Evolutionary conservation across 176 grass and related monocot species (phyloP).

Genomic region (Ampelocalamus luodianensis): DNA sequence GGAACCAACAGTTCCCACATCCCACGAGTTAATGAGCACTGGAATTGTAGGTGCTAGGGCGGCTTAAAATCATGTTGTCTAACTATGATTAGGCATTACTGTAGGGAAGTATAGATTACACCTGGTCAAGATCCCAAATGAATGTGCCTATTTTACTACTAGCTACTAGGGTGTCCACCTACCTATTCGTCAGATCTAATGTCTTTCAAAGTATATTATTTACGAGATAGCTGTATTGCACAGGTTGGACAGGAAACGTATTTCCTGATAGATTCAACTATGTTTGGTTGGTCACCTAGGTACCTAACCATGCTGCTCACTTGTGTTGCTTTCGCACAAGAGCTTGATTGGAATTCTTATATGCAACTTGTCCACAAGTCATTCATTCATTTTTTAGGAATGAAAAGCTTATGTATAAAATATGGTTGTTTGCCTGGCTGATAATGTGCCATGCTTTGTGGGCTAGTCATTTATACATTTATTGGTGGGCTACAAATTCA

Average conservation of each 20-base stretch:
- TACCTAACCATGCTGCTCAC: conserved; percentile 43
- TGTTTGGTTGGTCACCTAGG: conserved; percentile 54
- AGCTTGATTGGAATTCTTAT: conserved; percentile 19
- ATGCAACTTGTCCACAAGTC: conserved; percentile 14
- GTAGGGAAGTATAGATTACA: background rate
- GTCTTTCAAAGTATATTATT: conserved; percentile 22
- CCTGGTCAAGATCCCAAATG: background rate
- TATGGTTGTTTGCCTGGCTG: conserved; percentile 26
- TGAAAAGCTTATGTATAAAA: background rate
- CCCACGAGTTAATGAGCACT: conserved; percentile 8
- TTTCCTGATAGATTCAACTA: conserved; percentile 39
- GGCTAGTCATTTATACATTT: conserved; percentile 1
- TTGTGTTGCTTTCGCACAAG: conserved; percentile 19
- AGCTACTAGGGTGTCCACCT: background rate
- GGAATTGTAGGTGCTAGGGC: background rate
- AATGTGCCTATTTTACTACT: background rate
- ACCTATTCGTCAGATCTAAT: background rate
- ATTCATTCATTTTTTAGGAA: background rate
- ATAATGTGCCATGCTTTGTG: conserved; percentile 5
- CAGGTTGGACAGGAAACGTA: conserved; percentile 36
- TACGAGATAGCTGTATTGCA: background rate
- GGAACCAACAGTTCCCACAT: conserved; percentile 21
- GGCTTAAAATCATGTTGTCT: background rate
- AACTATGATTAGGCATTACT: conserved; percentile 24
- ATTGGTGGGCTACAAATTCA: background rate